phyloP scores from a whole-genome alignment of 768 basidiomycete species.

The Tylopilus rubrobrunneus region DNA sequence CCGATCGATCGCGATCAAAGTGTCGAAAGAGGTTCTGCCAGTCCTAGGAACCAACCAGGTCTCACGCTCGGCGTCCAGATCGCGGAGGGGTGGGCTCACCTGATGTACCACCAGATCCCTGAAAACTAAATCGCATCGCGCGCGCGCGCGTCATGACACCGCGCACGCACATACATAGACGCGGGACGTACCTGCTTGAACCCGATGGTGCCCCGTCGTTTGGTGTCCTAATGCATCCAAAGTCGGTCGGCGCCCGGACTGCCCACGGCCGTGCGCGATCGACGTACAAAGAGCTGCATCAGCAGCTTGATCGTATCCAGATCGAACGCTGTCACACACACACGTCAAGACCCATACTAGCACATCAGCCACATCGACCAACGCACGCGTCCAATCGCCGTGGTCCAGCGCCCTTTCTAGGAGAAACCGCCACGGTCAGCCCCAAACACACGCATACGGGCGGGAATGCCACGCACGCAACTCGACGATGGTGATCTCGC shows the following conservation, averaged over 20 bases:
- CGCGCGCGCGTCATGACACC: too few relatives aligned
- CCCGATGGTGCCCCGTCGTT: constrained; percentile 74
- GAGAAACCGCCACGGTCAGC: too few relatives aligned
- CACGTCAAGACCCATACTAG: too few relatives aligned
- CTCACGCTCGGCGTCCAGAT: too few relatives aligned
- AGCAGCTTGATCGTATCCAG: constrained; percentile 82
- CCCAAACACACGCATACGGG: too few relatives aligned
- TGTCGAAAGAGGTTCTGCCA: constrained; percentile 84
- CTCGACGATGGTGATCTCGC: constrained; percentile 59
- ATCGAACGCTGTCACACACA: constrained; percentile 58
- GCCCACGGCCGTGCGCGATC: not conserved
- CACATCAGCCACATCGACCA: too few relatives aligned
- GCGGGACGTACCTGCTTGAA: constrained; percentile 60
- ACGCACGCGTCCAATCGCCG: constrained; percentile 70
- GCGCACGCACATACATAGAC: too few relatives aligned
- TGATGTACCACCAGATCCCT: constrained; percentile 81
- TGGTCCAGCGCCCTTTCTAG: constrained; percentile 49
- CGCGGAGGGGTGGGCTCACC: constrained; percentile 17
- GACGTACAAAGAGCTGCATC: constrained; percentile 74
- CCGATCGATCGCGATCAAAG: constrained; percentile 82
- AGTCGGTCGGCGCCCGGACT: not conserved
- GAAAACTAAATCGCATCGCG: constrained; percentile 42
- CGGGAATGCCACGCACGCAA: constrained; percentile 46
- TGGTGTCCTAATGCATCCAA: constrained; percentile 48
- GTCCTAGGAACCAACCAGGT: constrained; percentile 38